Evolutionary conservation across 2,329 filamentous ascomycete genomes (phyloP).

Genomic region (Phyllosticta citrichinensis): DNA sequence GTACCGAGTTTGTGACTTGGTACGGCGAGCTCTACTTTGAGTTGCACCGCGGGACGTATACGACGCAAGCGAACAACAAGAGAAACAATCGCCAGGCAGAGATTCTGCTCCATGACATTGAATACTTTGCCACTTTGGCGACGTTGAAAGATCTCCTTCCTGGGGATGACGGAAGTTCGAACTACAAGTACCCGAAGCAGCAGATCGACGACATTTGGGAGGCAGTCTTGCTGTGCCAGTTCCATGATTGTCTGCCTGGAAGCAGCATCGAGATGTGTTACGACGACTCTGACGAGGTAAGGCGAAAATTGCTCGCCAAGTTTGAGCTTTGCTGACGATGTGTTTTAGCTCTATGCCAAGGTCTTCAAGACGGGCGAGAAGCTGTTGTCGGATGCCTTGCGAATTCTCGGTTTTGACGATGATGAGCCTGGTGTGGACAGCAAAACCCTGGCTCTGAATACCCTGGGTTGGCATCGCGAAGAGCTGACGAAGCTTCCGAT

Average conservation of each 20-base stretch:
- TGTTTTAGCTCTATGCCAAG: conserved; percentile 60
- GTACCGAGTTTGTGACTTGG: conserved; percentile 78
- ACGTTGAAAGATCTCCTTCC: conserved; percentile 55
- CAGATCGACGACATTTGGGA: conserved; percentile 98
- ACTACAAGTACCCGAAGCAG: conserved; percentile 84
- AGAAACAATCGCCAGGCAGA: conserved; percentile 83
- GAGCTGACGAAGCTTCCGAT: conserved; percentile 58
- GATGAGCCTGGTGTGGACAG: conserved; percentile 34
- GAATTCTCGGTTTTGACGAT: conserved; percentile 53
- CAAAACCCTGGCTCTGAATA: conserved; percentile 60
- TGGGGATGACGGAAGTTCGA: conserved; percentile 20
- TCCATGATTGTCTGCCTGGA: conserved; percentile 93
- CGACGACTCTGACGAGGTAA: conserved; percentile 74
- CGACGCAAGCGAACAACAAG: conserved; percentile 96
- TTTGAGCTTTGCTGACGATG: conserved; percentile 14
- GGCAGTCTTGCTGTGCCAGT: conserved; percentile 80
- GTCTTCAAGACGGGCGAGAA: conserved; percentile 69
- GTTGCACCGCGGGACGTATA: conserved; percentile 92
- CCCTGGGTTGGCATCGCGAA: conserved; percentile 72
- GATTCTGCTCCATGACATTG: conserved; percentile 74
- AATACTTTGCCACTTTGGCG: conserved; percentile 77
- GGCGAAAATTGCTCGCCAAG: conserved; percentile 3
- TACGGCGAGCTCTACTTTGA: conserved; percentile 98
- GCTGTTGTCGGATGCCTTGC: conserved; percentile 59
- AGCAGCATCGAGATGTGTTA: conserved; percentile 98